Conservation (phyloP, 1,139 yeast genomes). For the Taphrina pruni region DNA sequence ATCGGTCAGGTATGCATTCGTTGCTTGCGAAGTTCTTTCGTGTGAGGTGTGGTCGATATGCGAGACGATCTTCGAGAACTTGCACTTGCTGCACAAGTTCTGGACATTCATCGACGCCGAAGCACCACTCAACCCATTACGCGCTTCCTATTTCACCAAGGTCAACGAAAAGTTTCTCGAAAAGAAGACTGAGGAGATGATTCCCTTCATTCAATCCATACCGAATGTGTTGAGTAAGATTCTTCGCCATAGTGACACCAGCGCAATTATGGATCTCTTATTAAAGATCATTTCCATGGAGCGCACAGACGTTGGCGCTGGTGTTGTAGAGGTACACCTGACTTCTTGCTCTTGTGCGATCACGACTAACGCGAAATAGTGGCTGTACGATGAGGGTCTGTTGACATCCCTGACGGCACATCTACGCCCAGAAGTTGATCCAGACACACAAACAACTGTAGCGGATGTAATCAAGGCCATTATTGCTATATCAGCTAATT, state of each 20-base stretch:
- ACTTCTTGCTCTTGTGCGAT: not conserved
- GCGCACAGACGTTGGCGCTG: slow-evolving; percentile 64
- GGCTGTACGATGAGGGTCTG: slow-evolving; percentile 43
- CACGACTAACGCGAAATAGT: slow-evolving; percentile 15
- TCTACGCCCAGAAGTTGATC: slow-evolving; percentile 41
- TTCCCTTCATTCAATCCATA: slow-evolving; percentile 70
- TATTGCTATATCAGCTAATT: slow-evolving; percentile 92
- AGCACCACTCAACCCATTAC: slow-evolving; percentile 70
- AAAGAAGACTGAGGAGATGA: slow-evolving; percentile 85
- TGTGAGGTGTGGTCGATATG: slow-evolving; percentile 96
- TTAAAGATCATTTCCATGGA: slow-evolving; percentile 78
- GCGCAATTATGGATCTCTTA: slow-evolving; percentile 83
- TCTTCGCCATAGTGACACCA: slow-evolving; percentile 78
- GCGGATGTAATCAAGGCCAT: slow-evolving; percentile 94
- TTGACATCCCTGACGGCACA: slow-evolving; percentile 37
- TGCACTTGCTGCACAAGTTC: slow-evolving; percentile 66
- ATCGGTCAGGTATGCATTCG: slow-evolving; percentile 62
- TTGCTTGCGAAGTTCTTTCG: slow-evolving; percentile 87
- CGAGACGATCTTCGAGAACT: slow-evolving; percentile 83
- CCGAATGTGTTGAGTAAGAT: slow-evolving; percentile 69
- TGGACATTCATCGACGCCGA: slow-evolving; percentile 78
- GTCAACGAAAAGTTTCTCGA: slow-evolving; percentile 91
- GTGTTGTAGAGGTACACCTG: slow-evolving; percentile 57
- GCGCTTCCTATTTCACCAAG: slow-evolving; percentile 89
- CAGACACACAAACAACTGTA: slow-evolving; percentile 82